Base-by-base conservation (phyloP, 2,329 filamentous ascomycete species). In the Colletotrichum tofieldiae region DNA sequence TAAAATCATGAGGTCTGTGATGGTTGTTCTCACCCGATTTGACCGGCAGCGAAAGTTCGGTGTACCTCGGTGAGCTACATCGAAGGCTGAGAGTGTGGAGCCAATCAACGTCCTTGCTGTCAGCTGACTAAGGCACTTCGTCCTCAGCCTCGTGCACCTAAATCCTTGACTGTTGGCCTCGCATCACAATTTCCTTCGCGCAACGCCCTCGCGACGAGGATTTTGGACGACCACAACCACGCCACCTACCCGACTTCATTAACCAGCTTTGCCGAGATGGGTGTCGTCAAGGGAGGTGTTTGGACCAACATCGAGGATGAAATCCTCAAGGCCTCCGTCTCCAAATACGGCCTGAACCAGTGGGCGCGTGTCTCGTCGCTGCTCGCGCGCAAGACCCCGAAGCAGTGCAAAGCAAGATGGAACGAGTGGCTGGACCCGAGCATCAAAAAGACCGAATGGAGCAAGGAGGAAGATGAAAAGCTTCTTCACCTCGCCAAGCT, bases 361-460 rank as follows among this genome's bases (percentile, higher is more conserved):
- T 99, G 96, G 96, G 96, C 96, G 81, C 96, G 96, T 83, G 96
- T 98, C 75, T 98, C 96, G 67, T 98, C 96, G 71, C 90, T 99
- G 75, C 92, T 99, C 76, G 96, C 96, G 81, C 94, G 97, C 79
- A 99, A 99, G 84, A 98, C 96, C 41, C 92, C 96, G 63, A 99
- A 99, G 86, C 96, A 99, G 86, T 99, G 96, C 91, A 99, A 99
- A 86, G 96, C 96, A 73, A 90, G 96, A 85, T 99, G 96, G 96
- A 92, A 93, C 81, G 96, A 99, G 89, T 99, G 96, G 96, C 90
- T 99, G 76, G 96, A 99, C 80, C 96, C 96, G 26, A 94, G 94
- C 81, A 98, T 99, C 86, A 94, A 96, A 80, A 99, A 99, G 87
- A 96, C 97, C 77, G 96, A 99, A 85, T 99, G 96, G 96, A 98